Evolutionary conservation across 768 basidiomycete species (phyloP), one percentile per base, ranked within the genome.

Genomic region (Boletus sp.): DNA sequence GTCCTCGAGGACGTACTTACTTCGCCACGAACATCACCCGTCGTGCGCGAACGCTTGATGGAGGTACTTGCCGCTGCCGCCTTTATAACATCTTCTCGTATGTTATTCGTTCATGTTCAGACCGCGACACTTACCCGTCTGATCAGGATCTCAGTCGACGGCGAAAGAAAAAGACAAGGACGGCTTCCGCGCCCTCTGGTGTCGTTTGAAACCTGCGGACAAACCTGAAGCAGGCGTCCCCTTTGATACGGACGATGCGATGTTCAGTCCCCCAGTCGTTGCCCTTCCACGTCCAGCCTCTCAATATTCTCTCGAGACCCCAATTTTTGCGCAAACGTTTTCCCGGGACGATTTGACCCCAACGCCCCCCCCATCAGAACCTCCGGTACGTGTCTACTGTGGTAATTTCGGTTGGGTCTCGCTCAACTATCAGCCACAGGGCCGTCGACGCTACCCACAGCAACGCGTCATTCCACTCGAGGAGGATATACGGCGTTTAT

Each of bases 221-320:
- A 90, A 92, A 64, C 90, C 93, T 2, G 91, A 94, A 3, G 80
- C 87, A 76, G 91, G 92, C 10, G 72, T 90, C 15, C 90, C 90
- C 1, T 83, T 93, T 58, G 84, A 92, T 61, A 81, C 78, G 5
- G 84, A 87, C 10, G 91, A 93, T 58, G 79, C 85, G 0, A 89
- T 92, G 85, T 87, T 91, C 62, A 84, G 81, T 58, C 88, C 88
- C 0, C 83, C 83, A 0, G 70, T 76, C 15, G 73, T 77, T 14
- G 52, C 70, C 23, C 47, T 54, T 44, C 65, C 51, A 25, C 75
- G 79, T 14, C 62, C 68, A 10, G 37, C 33, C 5, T 70, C 68
- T 33, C 66, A 66, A 25, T 58, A 62, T 25, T 69, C 68, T 14
- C 66, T 69, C 15, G 66, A 67, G 47, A 68, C 74, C 9, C 78